A percentile compares a stretch with the other conserved stretches of the same genome.
These are phyloP conservation scores for Penicillium macrosclerotiorum DNA, from an alignment of 495 filamentous ascomycete genomes.

Conservation along the genomic window DNA sequence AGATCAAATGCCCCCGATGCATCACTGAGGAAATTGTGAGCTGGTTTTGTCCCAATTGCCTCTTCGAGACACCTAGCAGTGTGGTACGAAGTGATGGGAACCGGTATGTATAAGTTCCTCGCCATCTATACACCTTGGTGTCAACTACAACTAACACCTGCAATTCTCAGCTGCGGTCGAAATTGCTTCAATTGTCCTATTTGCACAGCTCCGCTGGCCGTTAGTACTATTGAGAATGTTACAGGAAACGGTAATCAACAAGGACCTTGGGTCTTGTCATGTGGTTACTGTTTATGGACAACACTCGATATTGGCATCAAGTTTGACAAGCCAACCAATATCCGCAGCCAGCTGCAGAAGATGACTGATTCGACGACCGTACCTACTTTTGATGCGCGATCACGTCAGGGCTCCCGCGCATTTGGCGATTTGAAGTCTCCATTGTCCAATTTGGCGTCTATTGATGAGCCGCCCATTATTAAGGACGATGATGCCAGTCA, in stretches of 20 bases:
- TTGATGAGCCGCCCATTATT: constrained; percentile 28
- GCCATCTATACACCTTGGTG: too few relatives aligned
- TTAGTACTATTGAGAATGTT: constrained; percentile 60
- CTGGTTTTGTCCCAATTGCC: constrained; percentile 92
- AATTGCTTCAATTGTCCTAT: constrained; percentile 94
- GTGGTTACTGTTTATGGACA: constrained; percentile 89
- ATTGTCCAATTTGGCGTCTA: constrained; percentile 35
- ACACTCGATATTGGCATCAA: constrained; percentile 84
- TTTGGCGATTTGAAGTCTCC: constrained; percentile 41
- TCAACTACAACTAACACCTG: constrained; percentile 10
- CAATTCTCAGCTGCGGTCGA: constrained; percentile 69
- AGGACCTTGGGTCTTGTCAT: constrained; percentile 77
- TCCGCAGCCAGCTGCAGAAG: constrained; percentile 72
- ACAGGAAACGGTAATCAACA: constrained; percentile 36
- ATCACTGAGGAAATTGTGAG: constrained; percentile 88
- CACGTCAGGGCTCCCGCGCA: constrained; percentile 33
- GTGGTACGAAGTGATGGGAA: constrained; percentile 89
- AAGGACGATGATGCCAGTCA: constrained; percentile 12
- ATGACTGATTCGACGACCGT: constrained; percentile 32
- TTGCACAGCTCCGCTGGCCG: constrained; percentile 76
- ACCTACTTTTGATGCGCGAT: constrained; percentile 21
- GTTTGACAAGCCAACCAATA: constrained; percentile 82
- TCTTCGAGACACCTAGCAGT: constrained; percentile 91
- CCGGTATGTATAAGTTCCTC: too few relatives aligned
- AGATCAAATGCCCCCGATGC: constrained; percentile 91